phyloP scores from a whole-genome alignment of 768 basidiomycete species.

The Russula sp. region DNA sequence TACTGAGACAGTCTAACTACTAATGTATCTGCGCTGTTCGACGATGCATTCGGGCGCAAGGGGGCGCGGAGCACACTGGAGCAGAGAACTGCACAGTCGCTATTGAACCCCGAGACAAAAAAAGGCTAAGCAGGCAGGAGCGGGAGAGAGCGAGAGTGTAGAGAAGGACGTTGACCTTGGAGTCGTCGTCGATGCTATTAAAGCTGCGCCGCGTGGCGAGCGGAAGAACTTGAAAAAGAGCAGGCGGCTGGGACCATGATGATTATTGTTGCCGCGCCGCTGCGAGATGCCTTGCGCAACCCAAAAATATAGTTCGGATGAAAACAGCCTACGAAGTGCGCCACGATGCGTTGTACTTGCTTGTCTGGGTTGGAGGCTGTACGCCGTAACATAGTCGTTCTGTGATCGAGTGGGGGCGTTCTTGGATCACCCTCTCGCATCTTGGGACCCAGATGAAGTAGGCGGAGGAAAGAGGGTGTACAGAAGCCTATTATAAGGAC shows the following conservation, averaged over 20 bases:
- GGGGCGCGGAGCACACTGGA: conserved; percentile 49
- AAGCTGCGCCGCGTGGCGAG: conserved; percentile 47
- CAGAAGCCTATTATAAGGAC: no score
- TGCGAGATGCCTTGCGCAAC: not conserved
- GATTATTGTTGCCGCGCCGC: not conserved
- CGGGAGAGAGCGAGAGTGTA: not conserved
- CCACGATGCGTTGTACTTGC: no score
- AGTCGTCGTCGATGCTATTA: conserved; percentile 55
- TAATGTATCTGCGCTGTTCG: conserved; percentile 44
- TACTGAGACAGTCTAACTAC: no score
- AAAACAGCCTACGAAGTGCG: no score
- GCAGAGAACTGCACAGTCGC: not conserved
- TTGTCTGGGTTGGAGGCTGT: no score
- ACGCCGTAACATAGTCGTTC: no score
- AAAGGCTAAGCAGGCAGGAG: not conserved
- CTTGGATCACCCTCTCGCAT: no score
- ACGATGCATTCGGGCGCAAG: conserved; percentile 49
- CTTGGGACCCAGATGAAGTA: no score
- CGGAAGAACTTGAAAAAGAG: conserved; percentile 34
- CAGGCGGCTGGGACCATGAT: conserved; percentile 22
- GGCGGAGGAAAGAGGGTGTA: no score
- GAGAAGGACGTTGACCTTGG: conserved; percentile 34
- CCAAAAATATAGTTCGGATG: not conserved
- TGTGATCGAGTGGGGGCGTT: no score
- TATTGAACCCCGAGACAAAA: not conserved